Base-by-base conservation (phyloP, 2,329 filamentous ascomycete genomes). In the Fusarium fracticaudum region DNA sequence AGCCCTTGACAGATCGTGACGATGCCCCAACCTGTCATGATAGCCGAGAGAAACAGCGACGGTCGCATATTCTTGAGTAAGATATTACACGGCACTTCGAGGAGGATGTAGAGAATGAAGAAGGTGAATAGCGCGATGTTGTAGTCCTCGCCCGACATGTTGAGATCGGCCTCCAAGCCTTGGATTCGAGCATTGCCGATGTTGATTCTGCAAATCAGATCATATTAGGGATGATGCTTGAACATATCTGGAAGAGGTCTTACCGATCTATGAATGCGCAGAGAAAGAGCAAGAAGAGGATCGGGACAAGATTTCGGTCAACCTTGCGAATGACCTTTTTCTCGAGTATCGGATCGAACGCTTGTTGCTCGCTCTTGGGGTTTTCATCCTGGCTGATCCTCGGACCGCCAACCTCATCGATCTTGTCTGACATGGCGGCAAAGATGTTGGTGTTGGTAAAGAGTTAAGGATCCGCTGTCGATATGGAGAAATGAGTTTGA, bases 241-340 rank as follows among this genome's bases (percentile, higher is more conserved):
- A n/a, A 5, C 1, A 6, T 12, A 12, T 6, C 0, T 9, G 10
- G 10, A 17, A 4, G 4, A 31, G 20, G 10, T 17, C 26, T 31
- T 12, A 48, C 45, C 45, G 20, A n/a, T 48, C 45, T 17, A 48
- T 48, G 26, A 48, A 48, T 1, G 45, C 45, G 14, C 45, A 48
- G 14, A 48, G 45, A 3, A 48, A 48, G 5, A 48, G 45, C 1
- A 48, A 4, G 45, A 48, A 48, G 45, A 48, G 45, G 20, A 48
- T 48, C 0, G 45, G 45, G 26, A 48, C 45, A n/a, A 48, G 45
- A 6, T 48, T 48, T 12, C 45, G 26, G 5, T 48, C 45, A 48
- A 48, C 45, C 10, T 48, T 48, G 4, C 45, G 45, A 31, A 48
- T 22, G 4, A 48, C 45, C 20, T 17, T 48, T 6, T 31, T 48